Evolutionary conservation across 495 filamentous ascomycete species (phyloP), one percentile per base, ranked within the genome.

Genomic region (Aspergillus conjunctus): DNA sequence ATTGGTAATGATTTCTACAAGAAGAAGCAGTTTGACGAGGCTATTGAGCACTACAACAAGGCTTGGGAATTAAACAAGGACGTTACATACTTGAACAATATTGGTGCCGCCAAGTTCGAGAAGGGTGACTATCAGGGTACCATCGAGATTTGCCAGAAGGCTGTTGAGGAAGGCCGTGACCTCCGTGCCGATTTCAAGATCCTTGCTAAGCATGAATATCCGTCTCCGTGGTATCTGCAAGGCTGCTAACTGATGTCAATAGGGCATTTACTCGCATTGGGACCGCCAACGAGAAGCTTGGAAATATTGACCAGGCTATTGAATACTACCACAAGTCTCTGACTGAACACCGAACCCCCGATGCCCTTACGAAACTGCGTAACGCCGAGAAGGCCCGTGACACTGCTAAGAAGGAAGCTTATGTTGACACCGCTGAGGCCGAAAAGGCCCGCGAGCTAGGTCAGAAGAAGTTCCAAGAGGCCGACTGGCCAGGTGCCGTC

Each of bases 11-110:
- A 96, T 64, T 87, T 87, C 69, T 99, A 99, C 81, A 99, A 98
- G 87, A 96, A 97, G 85, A 86, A 92, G 66, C 85, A 97, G 68
- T 94, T 98, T 59, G 95, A 97, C 66, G 85, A 87, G 67, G 94
- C 94, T 45, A 96, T 98, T 67, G 86, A 91, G 73, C 92, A 99
- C 79, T 99, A 99, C 79, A 83, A 78, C 68, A 96, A 95, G 72
- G 94, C 94, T 2, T 99, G 95, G 95, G 90, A 93, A 51, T 63
- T 93, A 49, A 79, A 93, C 85, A 92, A 97, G 81, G 94, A 99
- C 64, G 93, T 98, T 68, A 94, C 92, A 14, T 99, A 98, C 73
- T 80, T 98, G 62, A 98, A 96, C 79, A 99, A 99, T 76, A 82
- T 92, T 22, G 91, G 92, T 61, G 95, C 94, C 4, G 94, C 94